phyloP scores from a whole-genome alignment of 2,329 filamentous ascomycete genomes.

The Verticillium klebahnii region DNA sequence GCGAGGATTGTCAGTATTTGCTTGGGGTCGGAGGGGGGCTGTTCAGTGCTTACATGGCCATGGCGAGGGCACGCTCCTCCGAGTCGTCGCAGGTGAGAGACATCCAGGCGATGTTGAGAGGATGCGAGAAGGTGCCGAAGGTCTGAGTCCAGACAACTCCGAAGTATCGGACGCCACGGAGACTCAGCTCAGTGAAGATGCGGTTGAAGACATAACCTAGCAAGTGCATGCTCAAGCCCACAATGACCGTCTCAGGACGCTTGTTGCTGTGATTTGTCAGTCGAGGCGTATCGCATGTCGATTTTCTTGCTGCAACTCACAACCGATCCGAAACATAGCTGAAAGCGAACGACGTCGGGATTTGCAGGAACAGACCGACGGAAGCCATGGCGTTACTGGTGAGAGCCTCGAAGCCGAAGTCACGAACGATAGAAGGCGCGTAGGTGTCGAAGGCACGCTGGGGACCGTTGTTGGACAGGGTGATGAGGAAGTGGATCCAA shows the following conservation, averaged over 20 bases:
- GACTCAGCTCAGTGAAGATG: slow-evolving; percentile 39
- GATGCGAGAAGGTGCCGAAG: slow-evolving; percentile 50
- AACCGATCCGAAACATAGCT: slow-evolving; percentile 48
- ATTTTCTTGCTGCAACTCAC: slow-evolving; percentile 25
- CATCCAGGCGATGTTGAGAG: slow-evolving; percentile 57
- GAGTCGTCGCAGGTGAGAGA: slow-evolving; percentile 51
- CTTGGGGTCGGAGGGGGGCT: neutral
- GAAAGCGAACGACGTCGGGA: slow-evolving; percentile 46
- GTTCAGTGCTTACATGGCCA: slow-evolving; percentile 43
- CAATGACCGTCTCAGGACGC: slow-evolving; percentile 48
- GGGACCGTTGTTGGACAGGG: slow-evolving; percentile 42
- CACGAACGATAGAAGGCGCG: slow-evolving; percentile 47
- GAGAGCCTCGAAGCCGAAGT: slow-evolving; percentile 45
- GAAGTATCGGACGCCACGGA: slow-evolving; percentile 42
- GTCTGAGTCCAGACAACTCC: slow-evolving; percentile 52
- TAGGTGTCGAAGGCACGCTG: slow-evolving; percentile 46
- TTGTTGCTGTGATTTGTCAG: slow-evolving; percentile 27
- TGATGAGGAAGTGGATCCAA: slow-evolving; percentile 47
- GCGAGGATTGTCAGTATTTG: neutral
- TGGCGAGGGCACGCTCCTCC: slow-evolving; percentile 53
- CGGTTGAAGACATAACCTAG: slow-evolving; percentile 51
- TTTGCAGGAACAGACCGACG: slow-evolving; percentile 48
- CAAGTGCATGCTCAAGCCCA: slow-evolving; percentile 40
- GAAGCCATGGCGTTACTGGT: slow-evolving; percentile 49
- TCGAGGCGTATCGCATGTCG: neutral